Percentiles rank a stretch among this genome's conserved stretches.
phyloP scores from a whole-genome alignment of 805 yeast genomes.

The Blastobotrys parvus region DNA sequence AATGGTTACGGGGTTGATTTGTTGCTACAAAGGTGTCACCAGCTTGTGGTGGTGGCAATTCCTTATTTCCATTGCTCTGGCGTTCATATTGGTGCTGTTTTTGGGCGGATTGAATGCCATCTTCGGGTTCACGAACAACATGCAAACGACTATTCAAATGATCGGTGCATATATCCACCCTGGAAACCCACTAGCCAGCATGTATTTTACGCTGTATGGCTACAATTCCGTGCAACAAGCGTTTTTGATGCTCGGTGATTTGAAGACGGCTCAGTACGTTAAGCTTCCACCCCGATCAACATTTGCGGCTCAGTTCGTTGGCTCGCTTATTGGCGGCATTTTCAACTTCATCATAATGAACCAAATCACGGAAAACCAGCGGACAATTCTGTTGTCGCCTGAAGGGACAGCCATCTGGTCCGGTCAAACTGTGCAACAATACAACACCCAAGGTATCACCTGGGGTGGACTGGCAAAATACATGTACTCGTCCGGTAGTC shows the following conservation, averaged over 20 bases:
- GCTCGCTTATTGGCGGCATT: conserved; percentile 20
- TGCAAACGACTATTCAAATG: conserved; percentile 39
- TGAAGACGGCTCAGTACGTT: conserved; percentile 47
- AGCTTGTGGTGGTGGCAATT: conserved; percentile 56
- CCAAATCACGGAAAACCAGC: conserved; percentile 25
- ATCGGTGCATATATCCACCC: conserved; percentile 50
- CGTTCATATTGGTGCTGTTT: conserved; percentile 44
- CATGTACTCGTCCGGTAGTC: conserved; percentile 25
- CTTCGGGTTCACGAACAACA: conserved; percentile 38
- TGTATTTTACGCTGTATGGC: conserved; percentile 44
- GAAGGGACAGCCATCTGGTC: conserved; percentile 31
- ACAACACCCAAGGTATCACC: conserved; percentile 30
- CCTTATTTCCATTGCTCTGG: conserved; percentile 44
- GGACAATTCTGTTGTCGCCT: conserved; percentile 22
- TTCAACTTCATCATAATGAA: conserved; percentile 27
- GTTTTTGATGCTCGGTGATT: conserved; percentile 47
- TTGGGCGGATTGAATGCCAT: conserved; percentile 44
- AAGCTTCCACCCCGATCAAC: conserved; percentile 53
- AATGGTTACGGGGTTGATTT: conserved; percentile 37
- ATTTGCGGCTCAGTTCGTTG: conserved; percentile 39
- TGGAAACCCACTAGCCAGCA: conserved; percentile 46
- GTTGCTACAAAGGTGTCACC: conserved; percentile 31
- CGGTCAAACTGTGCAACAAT: conserved; percentile 31
- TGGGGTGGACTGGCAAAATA: conserved; percentile 31
- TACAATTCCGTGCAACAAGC: conserved; percentile 59